These are phyloP conservation scores for Auriculariales sp. DNA, from an alignment of 768 basidiomycete genomes.

Conservation along the genomic window DNA sequence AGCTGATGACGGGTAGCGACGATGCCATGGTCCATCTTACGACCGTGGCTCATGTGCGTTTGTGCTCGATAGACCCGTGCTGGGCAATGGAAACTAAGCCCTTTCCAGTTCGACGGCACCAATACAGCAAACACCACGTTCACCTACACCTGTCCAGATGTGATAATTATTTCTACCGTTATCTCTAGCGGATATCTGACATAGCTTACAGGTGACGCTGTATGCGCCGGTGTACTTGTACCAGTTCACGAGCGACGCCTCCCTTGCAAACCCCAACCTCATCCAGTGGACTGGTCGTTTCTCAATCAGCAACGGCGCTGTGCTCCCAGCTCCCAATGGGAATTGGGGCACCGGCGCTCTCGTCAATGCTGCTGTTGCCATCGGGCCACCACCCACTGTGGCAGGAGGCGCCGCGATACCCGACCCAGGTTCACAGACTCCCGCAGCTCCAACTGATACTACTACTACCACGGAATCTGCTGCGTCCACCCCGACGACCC, in stretches of 20 bases:
- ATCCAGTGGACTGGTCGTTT: not conserved
- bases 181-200: not conserved
- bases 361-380: conserved; percentile 23
- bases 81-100: not conserved
- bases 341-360: conserved; percentile 53
- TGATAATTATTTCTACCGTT: conserved; percentile 17
- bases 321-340: conserved; percentile 26
- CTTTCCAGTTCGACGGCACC: conserved; percentile 44
- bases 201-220: conserved; percentile 34
- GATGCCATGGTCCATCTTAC: conserved; percentile 49
- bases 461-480: not conserved
- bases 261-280: not conserved
- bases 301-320: conserved; percentile 30
- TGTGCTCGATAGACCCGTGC: not conserved
- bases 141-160: conserved; percentile 51
- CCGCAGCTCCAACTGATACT: not conserved
- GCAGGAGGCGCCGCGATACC: not conserved
- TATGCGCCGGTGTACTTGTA: conserved; percentile 69
- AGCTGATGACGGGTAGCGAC: conserved; percentile 73
- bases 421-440: not conserved
- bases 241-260: conserved; percentile 43
- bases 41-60: conserved; percentile 11
- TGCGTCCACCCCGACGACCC: not conserved
- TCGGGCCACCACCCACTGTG: conserved; percentile 9
- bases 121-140: conserved; percentile 26